phyloP scores from a whole-genome alignment of 208 protist genomes.

The Trypanosoma boissoni region DNA sequence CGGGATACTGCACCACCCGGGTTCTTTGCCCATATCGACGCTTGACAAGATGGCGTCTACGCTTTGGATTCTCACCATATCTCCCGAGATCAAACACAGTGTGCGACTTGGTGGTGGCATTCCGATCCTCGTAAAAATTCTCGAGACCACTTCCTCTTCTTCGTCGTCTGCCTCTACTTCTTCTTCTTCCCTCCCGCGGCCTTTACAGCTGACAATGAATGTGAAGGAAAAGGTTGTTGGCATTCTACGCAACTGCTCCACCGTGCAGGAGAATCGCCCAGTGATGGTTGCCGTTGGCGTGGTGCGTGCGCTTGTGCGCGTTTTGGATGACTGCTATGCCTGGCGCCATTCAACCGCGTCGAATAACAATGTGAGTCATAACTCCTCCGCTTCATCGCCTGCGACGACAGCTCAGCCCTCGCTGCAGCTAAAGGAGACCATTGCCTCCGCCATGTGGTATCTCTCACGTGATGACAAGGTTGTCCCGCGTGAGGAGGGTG shows the following conservation, averaged over 20 bases:
- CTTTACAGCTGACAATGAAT: slow-evolving; percentile 48
- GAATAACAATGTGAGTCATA: too few relatives aligned
- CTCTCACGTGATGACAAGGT: slow-evolving; percentile 87
- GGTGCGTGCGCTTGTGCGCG: slow-evolving; percentile 64
- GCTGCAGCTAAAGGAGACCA: slow-evolving; percentile 79
- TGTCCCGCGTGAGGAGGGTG: slow-evolving; percentile 64
- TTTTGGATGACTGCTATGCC: slow-evolving; percentile 72
- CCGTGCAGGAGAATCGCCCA: slow-evolving; percentile 70
- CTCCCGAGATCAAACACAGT: slow-evolving; percentile 87
- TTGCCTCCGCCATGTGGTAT: slow-evolving; percentile 88
- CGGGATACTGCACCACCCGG: slow-evolving; percentile 26
- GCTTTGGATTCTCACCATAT: slow-evolving; percentile 90
- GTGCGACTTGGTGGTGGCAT: slow-evolving; percentile 77
- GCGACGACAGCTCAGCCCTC: slow-evolving; percentile 38
- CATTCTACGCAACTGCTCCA: slow-evolving; percentile 89
- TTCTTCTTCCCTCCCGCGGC: background rate
- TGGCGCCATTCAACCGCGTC: background rate
- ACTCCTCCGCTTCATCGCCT: slow-evolving; percentile 2
- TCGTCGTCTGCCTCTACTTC: slow-evolving; percentile 7
- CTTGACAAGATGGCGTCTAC: slow-evolving; percentile 89
- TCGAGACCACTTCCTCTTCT: slow-evolving; percentile 43
- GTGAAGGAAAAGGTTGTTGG: slow-evolving; percentile 84
- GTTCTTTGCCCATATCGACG: slow-evolving; percentile 43
- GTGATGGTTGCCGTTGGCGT: slow-evolving; percentile 53
- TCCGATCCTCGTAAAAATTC: slow-evolving; percentile 57